Evolutionary conservation across 2,329 filamentous ascomycete genomes (phyloP).

Genomic region (Cryphonectria nitschkei): DNA sequence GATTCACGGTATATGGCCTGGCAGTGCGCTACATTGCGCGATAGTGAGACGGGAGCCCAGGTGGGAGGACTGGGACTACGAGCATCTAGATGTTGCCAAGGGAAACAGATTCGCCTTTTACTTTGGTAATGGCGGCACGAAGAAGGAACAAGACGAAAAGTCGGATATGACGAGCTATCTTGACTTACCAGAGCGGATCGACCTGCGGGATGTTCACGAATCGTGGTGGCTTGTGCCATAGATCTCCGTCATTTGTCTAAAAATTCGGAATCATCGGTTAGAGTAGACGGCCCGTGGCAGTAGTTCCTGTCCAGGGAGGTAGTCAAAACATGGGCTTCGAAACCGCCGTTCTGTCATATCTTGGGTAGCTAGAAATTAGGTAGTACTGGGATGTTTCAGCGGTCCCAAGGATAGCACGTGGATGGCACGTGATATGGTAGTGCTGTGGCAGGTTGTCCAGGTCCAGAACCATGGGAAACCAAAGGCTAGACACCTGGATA

Average conservation of each 20-base stretch:
- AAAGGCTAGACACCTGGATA: background rate
- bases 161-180: constrained; percentile 68
- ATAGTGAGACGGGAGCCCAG: constrained; percentile 57
- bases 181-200: constrained; percentile 55
- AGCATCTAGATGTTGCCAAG: constrained; percentile 45
- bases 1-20: constrained; percentile 72
- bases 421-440: background rate
- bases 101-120: constrained; percentile 62
- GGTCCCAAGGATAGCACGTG: background rate
- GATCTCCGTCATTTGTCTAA: background rate
- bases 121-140: constrained; percentile 70
- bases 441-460: background rate
- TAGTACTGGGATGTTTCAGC: background rate
- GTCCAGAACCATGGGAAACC: background rate
- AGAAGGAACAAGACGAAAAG: constrained; percentile 57
- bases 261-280: background rate
- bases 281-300: background rate
- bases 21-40: constrained; percentile 65
- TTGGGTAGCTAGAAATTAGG: background rate
- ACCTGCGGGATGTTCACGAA: constrained; percentile 68
- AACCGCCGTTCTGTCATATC: background rate
- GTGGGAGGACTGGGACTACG: constrained; percentile 60
- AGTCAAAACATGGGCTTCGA: background rate
- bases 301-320: background rate
- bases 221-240: constrained; percentile 62